Conservation (phyloP, 108 stramenopile species). For the Nannochloropsis gaditana region DNA sequence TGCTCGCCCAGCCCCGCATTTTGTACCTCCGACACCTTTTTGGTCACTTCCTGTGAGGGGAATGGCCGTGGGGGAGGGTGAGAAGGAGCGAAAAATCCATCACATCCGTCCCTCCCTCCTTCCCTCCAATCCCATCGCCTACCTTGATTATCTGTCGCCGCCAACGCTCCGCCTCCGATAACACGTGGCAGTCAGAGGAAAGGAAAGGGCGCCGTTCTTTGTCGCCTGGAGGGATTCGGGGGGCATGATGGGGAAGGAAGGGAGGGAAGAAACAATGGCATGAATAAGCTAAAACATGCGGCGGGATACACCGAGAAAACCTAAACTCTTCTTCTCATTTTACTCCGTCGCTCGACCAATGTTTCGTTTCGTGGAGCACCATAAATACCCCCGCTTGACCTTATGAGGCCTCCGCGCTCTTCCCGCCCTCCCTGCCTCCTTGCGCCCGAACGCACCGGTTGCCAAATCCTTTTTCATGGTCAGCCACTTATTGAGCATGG, state of each 20-base stretch:
- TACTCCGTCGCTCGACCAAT: no score
- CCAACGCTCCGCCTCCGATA: conserved; percentile 47
- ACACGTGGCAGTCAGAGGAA: conserved; percentile 73
- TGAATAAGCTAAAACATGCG: no score
- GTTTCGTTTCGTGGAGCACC: no score
- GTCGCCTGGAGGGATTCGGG: conserved; percentile 13
- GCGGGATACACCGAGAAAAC: no score
- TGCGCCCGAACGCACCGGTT: neutral
- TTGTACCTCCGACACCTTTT: conserved; percentile 76
- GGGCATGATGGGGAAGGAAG: neutral
- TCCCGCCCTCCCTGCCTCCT: neutral
- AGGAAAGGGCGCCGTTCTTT: conserved; percentile 68
- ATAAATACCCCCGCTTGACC: no score
- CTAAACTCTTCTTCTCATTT: neutral
- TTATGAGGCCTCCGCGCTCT: no score
- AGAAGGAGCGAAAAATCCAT: no score
- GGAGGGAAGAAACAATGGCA: no score
- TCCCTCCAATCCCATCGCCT: neutral
- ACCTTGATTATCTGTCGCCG: conserved; percentile 67
- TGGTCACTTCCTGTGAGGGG: no score
- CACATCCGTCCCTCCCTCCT: neutral
- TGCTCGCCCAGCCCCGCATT: conserved; percentile 89
- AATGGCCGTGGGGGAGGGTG: no score
- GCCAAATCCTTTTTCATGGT: conserved; percentile 65
- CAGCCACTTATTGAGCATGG: conserved; percentile 95